phyloP scores from a whole-genome alignment of 148 eudicot species.

The Camellia japonica region DNA sequence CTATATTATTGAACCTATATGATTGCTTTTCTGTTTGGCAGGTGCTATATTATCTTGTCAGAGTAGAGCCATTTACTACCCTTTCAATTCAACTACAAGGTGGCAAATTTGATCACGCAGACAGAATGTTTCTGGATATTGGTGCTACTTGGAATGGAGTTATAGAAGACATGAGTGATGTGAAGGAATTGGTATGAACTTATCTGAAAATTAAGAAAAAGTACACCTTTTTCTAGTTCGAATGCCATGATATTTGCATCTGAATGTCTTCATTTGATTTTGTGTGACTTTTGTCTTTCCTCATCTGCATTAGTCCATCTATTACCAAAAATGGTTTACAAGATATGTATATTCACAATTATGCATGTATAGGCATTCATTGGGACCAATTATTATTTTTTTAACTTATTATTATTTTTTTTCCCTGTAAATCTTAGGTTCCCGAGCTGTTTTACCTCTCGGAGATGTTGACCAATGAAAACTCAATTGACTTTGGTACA shows the following conservation, averaged over 20 bases:
- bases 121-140: slow-evolving; percentile 97
- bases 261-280: background rate
- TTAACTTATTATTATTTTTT: background rate
- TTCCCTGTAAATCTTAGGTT: slow-evolving; percentile 46
- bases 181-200: slow-evolving; percentile 85
- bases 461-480: slow-evolving; percentile 78
- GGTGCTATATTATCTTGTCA: slow-evolving; percentile 88
- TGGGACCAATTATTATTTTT: background rate
- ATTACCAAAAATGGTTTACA: background rate
- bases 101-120: slow-evolving; percentile 98
- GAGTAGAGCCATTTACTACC: slow-evolving; percentile 96
- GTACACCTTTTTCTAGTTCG: background rate
- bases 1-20: slow-evolving; percentile 1
- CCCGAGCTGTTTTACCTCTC: slow-evolving; percentile 98
- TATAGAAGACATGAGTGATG: slow-evolving; percentile 98
- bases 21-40: slow-evolving; percentile 29
- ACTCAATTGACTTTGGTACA: slow-evolving; percentile 89
- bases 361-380: background rate
- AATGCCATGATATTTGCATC: background rate
- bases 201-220: background rate
- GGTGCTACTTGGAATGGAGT: slow-evolving; percentile 94
- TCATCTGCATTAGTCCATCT: background rate
- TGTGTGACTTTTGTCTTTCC: background rate
- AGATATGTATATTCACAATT: background rate
- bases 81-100: slow-evolving; percentile 94